Evolutionary conservation across 2,329 filamentous ascomycete species (phyloP), one percentile per base, ranked within the genome.

Genomic region (Colletotrichum godetiae): DNA sequence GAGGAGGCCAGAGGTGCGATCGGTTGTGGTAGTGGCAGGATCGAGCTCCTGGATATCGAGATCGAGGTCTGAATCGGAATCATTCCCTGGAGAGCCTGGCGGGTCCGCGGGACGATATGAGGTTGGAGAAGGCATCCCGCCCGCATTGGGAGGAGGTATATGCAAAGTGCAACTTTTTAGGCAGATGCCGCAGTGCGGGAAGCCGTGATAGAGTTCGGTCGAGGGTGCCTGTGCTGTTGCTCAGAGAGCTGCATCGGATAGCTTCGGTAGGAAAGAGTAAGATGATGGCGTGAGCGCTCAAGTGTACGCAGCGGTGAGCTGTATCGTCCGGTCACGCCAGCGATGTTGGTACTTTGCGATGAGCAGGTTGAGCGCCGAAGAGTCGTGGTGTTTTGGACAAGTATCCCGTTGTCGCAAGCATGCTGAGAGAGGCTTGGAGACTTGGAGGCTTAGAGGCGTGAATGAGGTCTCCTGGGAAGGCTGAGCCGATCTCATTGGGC

Each of bases 41-140:
- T 95, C 93, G 76, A 97, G 91, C 86, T 96, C 94, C 79, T 94
- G 89, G 77, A 95, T 88, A 78, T 95, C 93, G 78, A 97, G 87
- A 75, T 94, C 92, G 77, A 92, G 90, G 81, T 96, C 93, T 62
- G 92, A 94, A 81, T 95, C 93, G 80, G 92, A 94, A 80, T 95
- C 93, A 83, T 91, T 86, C 78, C 86, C 83, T 74, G 88, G 88
- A 73, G 89, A 90, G 83, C 93, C 91, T 83, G 91, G 91, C 79
- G 89, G 88, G 81, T 92, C 88, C 79, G 89, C 85, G 77, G 85
- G 83, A 79, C 85, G 86, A 81, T 87, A 86, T 42, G 85, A 81
- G 68, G 84, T 84, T 85, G 86, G 83, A 79, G 87, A 82, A 88
- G 89, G 87, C 89, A 91, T 90, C 82, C 87, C 88, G 87, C 82